Evolutionary conservation across 139 green algal genomes (phyloP), one percentile per base, ranked within the genome.

Genomic region (Coelastrella sp.): DNA sequence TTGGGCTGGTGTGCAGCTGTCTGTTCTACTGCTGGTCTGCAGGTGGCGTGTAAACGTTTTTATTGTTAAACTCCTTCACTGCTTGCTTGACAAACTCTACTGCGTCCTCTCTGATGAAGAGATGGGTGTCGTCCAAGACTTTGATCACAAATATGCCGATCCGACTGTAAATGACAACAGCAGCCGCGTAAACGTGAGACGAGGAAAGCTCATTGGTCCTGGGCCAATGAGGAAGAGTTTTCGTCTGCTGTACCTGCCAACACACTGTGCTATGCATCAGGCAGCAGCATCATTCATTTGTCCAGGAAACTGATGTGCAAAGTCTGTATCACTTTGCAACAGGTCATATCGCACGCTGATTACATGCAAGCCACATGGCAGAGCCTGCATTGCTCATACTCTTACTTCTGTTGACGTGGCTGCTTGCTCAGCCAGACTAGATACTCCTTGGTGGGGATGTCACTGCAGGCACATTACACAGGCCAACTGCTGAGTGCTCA

Each of bases 71-170:
- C 0, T 27, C 74, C 12, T 87, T 87, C 6, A 90, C 78, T 22
- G 75, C 49, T 19, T 80, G 57, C 15, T 78, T 57, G 17, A 92
- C 84, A 56, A 78, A 92, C 4, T 87, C 78, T 22, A 81, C 25
- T 20, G 19, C 14, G 25, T 85, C 76, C 49, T 65, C 65, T 66
- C 88, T 91, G 27, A 93, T 73, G 14, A 93, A 68, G 58, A 94
- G 76, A 75, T 94, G 90, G 6, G 60, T 92, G 82, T 94, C 90
- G 82, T 89, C 90, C 60, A 93, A 60, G 8, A 66, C 61, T 7
- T 87, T 89, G 65, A 94, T 90, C 20, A 94, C 81, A n/a, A 90
- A 90, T 7, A 22, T 25, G 60, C 59, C 12, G 25, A 58, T 80
- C 60, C 61, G 15, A 63, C 82, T 49, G 82, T 6, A 85, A 8